Evolutionary conservation across 176 grass and related monocot genomes (phyloP).

Genomic region (Lolium multiflorum): DNA sequence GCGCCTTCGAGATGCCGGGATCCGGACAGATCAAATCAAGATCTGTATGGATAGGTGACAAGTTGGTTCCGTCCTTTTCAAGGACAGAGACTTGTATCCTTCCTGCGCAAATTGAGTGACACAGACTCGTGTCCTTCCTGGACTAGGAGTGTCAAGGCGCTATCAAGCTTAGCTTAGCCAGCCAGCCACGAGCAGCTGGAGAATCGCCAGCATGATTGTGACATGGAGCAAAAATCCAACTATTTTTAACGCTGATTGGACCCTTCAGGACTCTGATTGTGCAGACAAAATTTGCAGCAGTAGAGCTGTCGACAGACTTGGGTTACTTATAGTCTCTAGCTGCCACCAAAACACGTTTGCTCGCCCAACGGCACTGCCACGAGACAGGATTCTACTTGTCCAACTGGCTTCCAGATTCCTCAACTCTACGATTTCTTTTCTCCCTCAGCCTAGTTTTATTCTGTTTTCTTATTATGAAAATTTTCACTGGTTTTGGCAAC

Average conservation of each 20-base stretch:
- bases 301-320: not conserved
- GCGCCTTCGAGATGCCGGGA: not conserved
- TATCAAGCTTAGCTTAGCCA: slow-evolving; percentile 31
- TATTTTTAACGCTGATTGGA: slow-evolving; percentile 20
- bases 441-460: not conserved
- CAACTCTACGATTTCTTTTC: not conserved
- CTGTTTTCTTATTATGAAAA: not conserved
- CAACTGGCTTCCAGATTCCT: too few species aligned
- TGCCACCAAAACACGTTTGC: slow-evolving; percentile 19
- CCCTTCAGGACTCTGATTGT: not conserved
- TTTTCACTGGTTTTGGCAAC: not conserved
- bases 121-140: not conserved
- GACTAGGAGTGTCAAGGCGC: not conserved
- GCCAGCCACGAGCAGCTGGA: slow-evolving; percentile 33
- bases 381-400: too few species aligned
- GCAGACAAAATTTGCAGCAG: not conserved
- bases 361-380: not conserved
- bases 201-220: slow-evolving; percentile 42
- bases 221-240: slow-evolving; percentile 38
- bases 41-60: slow-evolving; percentile 39
- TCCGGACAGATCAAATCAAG: slow-evolving; percentile 17
- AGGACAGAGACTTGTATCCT: slow-evolving; percentile 19
- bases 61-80: slow-evolving; percentile 40
- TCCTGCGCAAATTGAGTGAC: slow-evolving; percentile 20
- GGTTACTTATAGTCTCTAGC: not conserved